Evolutionary conservation across 371 early-diverging fungal genomes (phyloP).

Genomic region (Lichtheimia corymbifera): DNA sequence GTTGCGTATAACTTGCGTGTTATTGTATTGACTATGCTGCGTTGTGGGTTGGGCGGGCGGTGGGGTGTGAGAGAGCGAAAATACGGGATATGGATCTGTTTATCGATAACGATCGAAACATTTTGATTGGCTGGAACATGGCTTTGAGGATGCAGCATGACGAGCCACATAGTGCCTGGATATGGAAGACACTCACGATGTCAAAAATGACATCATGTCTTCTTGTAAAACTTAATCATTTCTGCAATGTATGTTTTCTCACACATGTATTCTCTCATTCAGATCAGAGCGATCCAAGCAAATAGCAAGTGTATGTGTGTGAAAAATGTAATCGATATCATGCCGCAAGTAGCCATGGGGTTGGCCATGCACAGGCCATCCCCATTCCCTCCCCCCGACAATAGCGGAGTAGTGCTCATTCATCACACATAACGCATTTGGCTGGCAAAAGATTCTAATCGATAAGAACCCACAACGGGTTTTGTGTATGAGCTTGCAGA

Average conservation of each 20-base stretch:
- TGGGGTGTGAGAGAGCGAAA: too few relatives aligned
- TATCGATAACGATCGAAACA: constrained; percentile 20
- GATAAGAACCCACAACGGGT: neutral
- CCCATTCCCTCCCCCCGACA: neutral
- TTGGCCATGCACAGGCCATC: neutral
- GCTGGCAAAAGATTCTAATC: constrained; percentile 1
- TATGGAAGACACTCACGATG: constrained; percentile 8
- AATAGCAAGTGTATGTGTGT: too few relatives aligned
- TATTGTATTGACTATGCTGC: neutral
- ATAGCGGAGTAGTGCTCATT: too few relatives aligned
- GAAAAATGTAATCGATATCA: too few relatives aligned
- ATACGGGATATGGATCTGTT: neutral
- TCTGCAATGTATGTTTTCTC: neutral
- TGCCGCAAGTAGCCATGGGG: too few relatives aligned
- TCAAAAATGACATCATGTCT: constrained; percentile 16
- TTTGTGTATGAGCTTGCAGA: neutral
- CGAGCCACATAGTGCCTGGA: constrained; percentile 17
- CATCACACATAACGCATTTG: too few relatives aligned
- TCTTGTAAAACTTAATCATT: constrained; percentile 11
- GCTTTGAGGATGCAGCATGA: constrained; percentile 15
- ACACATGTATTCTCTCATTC: too few relatives aligned
- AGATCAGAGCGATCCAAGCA: too few relatives aligned
- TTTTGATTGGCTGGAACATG: constrained; percentile 16
- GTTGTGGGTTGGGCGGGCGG: neutral
- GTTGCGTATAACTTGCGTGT: neutral